Evolutionary conservation across 1,139 yeast species (phyloP).

Genomic region (Pichia sp.): DNA sequence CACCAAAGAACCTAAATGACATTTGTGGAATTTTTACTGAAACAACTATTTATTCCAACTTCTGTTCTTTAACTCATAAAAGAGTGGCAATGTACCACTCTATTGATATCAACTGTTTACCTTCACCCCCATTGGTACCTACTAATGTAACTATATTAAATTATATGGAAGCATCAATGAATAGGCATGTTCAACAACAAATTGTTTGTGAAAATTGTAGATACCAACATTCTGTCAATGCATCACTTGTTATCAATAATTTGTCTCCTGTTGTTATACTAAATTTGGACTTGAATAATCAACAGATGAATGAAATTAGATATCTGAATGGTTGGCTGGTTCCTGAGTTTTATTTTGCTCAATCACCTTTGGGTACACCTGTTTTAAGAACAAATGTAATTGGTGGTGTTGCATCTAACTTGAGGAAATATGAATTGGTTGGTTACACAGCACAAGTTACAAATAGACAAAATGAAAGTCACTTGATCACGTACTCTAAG

Average conservation of each 20-base stretch:
- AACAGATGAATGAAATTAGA: slow-evolving; percentile 42
- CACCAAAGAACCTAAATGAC: slow-evolving; percentile 28
- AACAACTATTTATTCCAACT: slow-evolving; percentile 30
- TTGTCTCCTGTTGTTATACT: slow-evolving; percentile 66
- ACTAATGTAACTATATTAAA: slow-evolving; percentile 35
- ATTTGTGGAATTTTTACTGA: slow-evolving; percentile 40
- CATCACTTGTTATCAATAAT: slow-evolving; percentile 41
- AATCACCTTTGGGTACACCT: slow-evolving; percentile 23
- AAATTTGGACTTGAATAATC: slow-evolving; percentile 47
- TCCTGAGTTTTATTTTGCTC: slow-evolving; percentile 43
- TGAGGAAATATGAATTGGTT: slow-evolving; percentile 43
- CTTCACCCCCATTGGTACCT: slow-evolving; percentile 22
- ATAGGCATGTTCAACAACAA: slow-evolving; percentile 40
- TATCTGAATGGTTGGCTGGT: slow-evolving; percentile 51
- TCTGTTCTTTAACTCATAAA: slow-evolving; percentile 24
- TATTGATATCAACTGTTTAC: slow-evolving; percentile 26
- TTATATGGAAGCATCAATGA: slow-evolving; percentile 55
- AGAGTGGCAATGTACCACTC: slow-evolving; percentile 24
- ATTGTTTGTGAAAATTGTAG: slow-evolving; percentile 47
- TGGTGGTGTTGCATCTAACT: slow-evolving; percentile 27
- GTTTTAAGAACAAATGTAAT: slow-evolving; percentile 23
- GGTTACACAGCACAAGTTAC: slow-evolving; percentile 68
- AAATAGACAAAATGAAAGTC: slow-evolving; percentile 51
- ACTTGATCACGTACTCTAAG: slow-evolving; percentile 47
- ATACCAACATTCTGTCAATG: slow-evolving; percentile 47